These are phyloP conservation scores for Pleurostoma richardsiae DNA, from an alignment of 2,329 filamentous ascomycete species.

Conservation along the genomic window DNA sequence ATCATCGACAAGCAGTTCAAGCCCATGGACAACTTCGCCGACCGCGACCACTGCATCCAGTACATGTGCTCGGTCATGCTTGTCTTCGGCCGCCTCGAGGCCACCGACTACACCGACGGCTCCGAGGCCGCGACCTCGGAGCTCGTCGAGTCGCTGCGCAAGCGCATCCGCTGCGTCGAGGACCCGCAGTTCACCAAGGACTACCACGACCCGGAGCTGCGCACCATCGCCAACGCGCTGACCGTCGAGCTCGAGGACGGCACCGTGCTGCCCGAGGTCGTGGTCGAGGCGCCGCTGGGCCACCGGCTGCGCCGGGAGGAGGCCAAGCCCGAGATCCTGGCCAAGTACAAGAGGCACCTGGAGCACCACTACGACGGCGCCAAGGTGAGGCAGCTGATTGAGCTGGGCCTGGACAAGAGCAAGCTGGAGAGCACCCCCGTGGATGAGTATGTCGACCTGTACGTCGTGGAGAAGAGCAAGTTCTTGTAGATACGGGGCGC, in stretches of 20 bases:
- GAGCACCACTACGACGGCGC: conserved; percentile 73
- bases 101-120: conserved; percentile 89
- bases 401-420: conserved; percentile 70
- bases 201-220: conserved; percentile 90
- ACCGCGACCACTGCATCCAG: conserved; percentile 98
- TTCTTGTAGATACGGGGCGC: conserved; percentile 1
- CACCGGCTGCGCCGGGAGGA: conserved; percentile 89
- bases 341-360: conserved; percentile 92
- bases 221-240: conserved; percentile 95
- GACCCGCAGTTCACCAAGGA: conserved; percentile 91
- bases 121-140: conserved; percentile 86
- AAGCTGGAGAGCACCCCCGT: conserved; percentile 76
- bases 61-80: conserved; percentile 99
- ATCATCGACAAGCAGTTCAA: conserved; percentile 99
- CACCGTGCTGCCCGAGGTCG: conserved; percentile 82
- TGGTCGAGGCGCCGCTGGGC: conserved; percentile 89
- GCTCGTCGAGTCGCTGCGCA: conserved; percentile 83
- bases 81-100: conserved; percentile 87
- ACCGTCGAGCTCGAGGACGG: conserved; percentile 94
- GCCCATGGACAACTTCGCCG: conserved; percentile 99
- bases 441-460: conserved; percentile 91
- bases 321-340: conserved; percentile 94
- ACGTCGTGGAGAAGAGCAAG: conserved; percentile 11
- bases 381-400: conserved; percentile 76
- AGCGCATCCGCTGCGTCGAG: conserved; percentile 94